These are phyloP conservation scores for Fusarium drepaniforme DNA, from an alignment of 2,329 filamentous ascomycete species.

Conservation along the genomic window DNA sequence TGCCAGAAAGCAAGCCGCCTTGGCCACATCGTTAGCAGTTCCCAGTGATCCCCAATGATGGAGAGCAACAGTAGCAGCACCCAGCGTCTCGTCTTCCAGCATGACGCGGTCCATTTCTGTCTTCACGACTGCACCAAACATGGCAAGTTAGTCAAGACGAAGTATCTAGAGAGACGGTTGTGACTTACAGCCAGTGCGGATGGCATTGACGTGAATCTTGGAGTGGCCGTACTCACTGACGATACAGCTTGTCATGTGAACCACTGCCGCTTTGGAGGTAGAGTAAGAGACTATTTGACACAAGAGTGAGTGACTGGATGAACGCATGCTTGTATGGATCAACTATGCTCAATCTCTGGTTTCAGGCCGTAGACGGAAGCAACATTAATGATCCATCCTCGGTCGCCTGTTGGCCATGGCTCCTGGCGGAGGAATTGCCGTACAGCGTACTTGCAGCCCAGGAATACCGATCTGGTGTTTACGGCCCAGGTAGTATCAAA, in stretches of 20 bases:
- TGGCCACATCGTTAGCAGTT: background rate
- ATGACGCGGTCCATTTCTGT: background rate
- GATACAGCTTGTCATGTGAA: background rate
- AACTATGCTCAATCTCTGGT: background rate
- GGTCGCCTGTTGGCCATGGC: background rate
- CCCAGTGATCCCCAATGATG: background rate
- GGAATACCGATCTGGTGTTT: background rate
- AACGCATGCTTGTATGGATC: background rate
- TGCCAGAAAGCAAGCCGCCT: background rate
- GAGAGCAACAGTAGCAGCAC: background rate
- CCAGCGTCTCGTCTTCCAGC: background rate
- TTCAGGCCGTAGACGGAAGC: background rate
- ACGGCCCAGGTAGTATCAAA: background rate
- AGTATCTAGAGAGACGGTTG: fast-evolving
- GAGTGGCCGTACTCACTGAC: background rate
- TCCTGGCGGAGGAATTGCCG: background rate
- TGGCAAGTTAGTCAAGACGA: background rate
- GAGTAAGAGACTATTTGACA: background rate
- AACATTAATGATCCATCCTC: background rate
- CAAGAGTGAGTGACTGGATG: background rate
- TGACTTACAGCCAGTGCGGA: background rate
- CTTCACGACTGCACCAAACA: background rate
- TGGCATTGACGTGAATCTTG: background rate
- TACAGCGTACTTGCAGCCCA: background rate
- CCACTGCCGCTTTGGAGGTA: background rate